Evolutionary conservation across 176 grass and related monocot species (phyloP).

Genomic region (Oryza officinalis): DNA sequence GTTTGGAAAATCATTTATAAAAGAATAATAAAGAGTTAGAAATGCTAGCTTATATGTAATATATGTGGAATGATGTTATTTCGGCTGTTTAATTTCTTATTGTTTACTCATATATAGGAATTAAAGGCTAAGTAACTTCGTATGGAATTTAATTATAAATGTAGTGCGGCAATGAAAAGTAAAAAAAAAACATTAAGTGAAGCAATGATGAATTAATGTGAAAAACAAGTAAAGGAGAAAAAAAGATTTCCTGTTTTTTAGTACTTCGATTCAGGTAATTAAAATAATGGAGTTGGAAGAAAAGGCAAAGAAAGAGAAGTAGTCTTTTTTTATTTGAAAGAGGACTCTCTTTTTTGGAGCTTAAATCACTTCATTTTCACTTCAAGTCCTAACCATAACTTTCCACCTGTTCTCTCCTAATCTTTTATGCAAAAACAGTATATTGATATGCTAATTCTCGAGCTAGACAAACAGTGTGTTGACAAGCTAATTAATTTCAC

Average conservation of each 20-base stretch:
- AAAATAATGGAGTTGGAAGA: background rate
- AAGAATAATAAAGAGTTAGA: too few relatives aligned
- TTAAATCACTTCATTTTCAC: background rate
- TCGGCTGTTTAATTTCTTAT: background rate
- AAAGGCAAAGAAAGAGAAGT: background rate
- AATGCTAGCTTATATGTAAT: background rate
- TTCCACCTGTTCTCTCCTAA: background rate
- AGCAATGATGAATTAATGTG: background rate
- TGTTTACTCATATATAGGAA: background rate
- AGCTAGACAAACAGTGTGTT: background rate
- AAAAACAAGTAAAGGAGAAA: constrained; percentile 3
- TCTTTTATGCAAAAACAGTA: constrained; percentile 8
- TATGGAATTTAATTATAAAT: background rate
- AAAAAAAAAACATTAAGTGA: background rate
- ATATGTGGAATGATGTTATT: background rate
- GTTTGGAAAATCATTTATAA: background rate
- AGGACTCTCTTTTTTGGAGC: background rate
- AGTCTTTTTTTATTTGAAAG: background rate
- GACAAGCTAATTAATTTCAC: constrained; percentile 17
- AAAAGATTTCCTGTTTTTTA: background rate
- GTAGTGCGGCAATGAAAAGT: background rate
- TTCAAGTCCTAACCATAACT: constrained; percentile 23
- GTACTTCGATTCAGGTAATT: background rate
- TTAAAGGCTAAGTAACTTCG: background rate
- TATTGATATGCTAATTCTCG: constrained; percentile 25